Conservation (phyloP, 2,329 filamentous ascomycete species). For the Aspergillus brasiliensis region DNA sequence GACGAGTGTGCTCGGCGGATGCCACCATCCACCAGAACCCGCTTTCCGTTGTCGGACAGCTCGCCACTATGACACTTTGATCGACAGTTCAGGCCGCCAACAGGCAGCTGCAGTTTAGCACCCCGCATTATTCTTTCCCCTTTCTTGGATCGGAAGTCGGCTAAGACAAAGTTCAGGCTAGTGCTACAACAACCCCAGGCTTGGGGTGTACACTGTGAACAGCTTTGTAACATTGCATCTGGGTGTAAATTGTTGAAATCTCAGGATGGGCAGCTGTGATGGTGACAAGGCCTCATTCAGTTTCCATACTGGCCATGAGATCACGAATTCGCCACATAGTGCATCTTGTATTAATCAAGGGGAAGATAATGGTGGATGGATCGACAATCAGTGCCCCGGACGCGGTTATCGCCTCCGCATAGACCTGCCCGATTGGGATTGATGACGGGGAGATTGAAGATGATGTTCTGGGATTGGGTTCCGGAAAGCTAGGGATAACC, state of each 20-base stretch:
- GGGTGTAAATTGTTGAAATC: background rate
- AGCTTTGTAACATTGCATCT: background rate
- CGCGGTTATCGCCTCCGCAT: constrained; percentile 9
- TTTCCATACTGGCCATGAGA: background rate
- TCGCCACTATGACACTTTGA: constrained; percentile 2
- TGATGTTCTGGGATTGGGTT: background rate
- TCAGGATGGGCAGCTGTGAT: background rate
- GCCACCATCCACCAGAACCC: background rate
- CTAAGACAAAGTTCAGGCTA: background rate
- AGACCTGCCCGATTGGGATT: constrained; percentile 8
- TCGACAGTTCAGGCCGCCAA: background rate
- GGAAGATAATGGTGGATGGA: constrained; percentile 7
- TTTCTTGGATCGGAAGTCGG: background rate
- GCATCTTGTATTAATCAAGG: background rate
- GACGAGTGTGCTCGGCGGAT: background rate
- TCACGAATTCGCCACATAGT: background rate
- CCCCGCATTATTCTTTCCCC: background rate
- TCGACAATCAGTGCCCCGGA: constrained; percentile 10
- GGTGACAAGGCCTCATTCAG: too few relatives aligned
- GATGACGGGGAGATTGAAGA: background rate
- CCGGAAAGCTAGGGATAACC: background rate
- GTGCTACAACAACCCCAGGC: background rate
- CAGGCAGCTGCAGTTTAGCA: background rate
- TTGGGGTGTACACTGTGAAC: background rate
- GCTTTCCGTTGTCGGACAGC: background rate